These are phyloP conservation scores for Epichloe bromicola DNA, from an alignment of 2,329 filamentous ascomycete species.

Conservation along the genomic window DNA sequence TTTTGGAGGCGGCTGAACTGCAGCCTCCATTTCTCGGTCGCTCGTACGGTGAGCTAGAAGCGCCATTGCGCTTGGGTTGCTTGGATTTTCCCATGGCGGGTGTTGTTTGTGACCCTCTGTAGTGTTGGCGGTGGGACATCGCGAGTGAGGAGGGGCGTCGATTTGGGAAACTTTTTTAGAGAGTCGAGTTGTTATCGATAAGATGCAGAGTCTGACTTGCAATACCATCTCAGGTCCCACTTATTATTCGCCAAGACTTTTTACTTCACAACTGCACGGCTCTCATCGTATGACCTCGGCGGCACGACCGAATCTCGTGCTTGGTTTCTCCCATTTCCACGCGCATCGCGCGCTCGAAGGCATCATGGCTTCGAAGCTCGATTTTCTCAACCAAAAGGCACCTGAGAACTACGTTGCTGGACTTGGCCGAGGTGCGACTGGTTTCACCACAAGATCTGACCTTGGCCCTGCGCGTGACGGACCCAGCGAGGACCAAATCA, in stretches of 20 bases:
- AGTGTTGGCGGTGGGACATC: conserved; percentile 4
- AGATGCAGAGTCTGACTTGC: neutral
- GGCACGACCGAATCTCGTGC: neutral
- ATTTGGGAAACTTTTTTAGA: conserved; percentile 4
- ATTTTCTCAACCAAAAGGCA: conserved; percentile 79
- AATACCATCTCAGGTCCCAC: neutral
- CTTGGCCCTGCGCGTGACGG: conserved; percentile 89
- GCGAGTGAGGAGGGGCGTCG: neutral
- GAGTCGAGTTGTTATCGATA: conserved; percentile 13
- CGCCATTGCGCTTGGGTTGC: conserved; percentile 38
- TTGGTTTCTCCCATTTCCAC: neutral
- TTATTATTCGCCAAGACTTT: neutral
- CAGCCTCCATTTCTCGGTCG: conserved; percentile 17
- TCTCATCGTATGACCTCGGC: too few species aligned
- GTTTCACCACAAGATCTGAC: conserved; percentile 95
- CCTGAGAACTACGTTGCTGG: conserved; percentile 88
- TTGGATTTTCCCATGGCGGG: conserved; percentile 39
- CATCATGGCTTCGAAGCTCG: conserved; percentile 43
- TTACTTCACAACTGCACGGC: neutral
- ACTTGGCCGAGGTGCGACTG: conserved; percentile 92
- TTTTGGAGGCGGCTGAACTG: conserved; percentile 25
- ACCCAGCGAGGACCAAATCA: conserved; percentile 95
- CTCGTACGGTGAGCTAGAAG: conserved; percentile 30
- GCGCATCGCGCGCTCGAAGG: conserved; percentile 3
- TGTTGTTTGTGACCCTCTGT: conserved; percentile 1